Evolutionary conservation across 169 alveolate species (phyloP).

Genomic region (Theileria annulata): DNA sequence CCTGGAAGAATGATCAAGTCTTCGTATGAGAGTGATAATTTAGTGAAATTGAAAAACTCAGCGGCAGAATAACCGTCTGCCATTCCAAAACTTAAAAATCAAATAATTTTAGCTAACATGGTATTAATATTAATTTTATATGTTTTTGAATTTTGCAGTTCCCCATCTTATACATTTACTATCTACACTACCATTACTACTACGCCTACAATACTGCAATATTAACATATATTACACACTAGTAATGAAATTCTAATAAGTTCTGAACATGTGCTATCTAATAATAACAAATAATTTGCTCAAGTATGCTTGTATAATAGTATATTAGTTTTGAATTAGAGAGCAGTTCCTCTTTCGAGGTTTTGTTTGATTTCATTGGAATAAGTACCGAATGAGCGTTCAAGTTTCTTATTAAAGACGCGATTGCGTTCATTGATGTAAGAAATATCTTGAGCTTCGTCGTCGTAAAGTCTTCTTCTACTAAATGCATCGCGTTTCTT

Average conservation of each 20-base stretch:
- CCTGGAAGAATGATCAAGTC: conserved; percentile 90
- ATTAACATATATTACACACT: too few species aligned
- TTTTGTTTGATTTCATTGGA: conserved; percentile 84
- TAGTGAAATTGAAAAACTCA: conserved; percentile 66
- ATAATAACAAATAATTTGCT: neutral
- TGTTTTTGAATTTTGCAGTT: neutral
- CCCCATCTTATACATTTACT: too few species aligned
- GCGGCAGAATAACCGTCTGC: conserved; percentile 78
- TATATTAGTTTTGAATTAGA: conserved; percentile 67
- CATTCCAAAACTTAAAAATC: conserved; percentile 29
- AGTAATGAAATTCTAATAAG: neutral
- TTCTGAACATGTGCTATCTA: neutral
- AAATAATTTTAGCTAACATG: neutral
- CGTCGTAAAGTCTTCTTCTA: conserved; percentile 80
- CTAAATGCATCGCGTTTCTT: conserved; percentile 75
- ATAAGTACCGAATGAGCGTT: conserved; percentile 81
- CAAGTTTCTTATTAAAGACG: conserved; percentile 84
- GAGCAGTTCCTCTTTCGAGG: conserved; percentile 88
- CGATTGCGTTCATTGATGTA: conserved; percentile 88
- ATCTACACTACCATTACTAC: too few species aligned
- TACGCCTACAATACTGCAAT: too few species aligned
- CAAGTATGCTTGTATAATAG: too few species aligned
- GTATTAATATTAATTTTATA: neutral
- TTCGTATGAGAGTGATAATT: conserved; percentile 83
- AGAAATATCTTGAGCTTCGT: conserved; percentile 84